Evolutionary conservation across 2,329 filamentous ascomycete genomes (phyloP), one percentile per base, ranked within the genome.

Genomic region (Calcarisporium arbuscula): DNA sequence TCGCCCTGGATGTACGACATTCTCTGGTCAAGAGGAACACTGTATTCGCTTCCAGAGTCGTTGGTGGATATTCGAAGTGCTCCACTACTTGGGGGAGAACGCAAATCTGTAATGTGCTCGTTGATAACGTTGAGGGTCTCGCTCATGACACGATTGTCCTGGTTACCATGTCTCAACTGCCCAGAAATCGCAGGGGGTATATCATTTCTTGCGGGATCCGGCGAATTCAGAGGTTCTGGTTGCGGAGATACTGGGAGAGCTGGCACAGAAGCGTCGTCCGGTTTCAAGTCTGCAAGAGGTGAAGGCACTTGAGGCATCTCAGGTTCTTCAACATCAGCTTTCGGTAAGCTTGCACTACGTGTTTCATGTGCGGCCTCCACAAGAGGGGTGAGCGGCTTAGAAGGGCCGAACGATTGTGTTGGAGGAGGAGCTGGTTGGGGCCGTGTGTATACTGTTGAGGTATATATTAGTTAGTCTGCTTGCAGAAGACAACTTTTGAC

Each of bases 111-210:
- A 48, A 96, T 95, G 55, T 95, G 90, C 61, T 96, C 90, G 57
- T 96, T 83, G 50, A 96, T 96, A 39, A 96, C 90, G 52, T 88
- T 95, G 33, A 96, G 65, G 1, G 90, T 95, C 57, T 96, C 89
- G 55, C 89, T 88, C 68, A 96, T 83, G 32, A 95, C 89, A 9
- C 85, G 83, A 52, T 63, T 73, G 33, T 75, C 65, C 47, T 78
- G 66, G 40, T 65, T 65, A 30, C 49, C 44, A 36, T 65, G 60
- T 37, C 57, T 58, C 31, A 75, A 54, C 30, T 64, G 58, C 32
- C 53, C 49, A 11, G 60, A 39, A 8, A 42, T 41, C 14, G 47
- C 44, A 10, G 58, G 46, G 8, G 52, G 46, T 15, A 50, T 51
- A 41, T 51, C 48, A 30, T 39, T 47, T 28, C 50, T 49, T 32